Base-by-base conservation (phyloP, 306 rosid species). In the Fragaria vesca region DNA sequence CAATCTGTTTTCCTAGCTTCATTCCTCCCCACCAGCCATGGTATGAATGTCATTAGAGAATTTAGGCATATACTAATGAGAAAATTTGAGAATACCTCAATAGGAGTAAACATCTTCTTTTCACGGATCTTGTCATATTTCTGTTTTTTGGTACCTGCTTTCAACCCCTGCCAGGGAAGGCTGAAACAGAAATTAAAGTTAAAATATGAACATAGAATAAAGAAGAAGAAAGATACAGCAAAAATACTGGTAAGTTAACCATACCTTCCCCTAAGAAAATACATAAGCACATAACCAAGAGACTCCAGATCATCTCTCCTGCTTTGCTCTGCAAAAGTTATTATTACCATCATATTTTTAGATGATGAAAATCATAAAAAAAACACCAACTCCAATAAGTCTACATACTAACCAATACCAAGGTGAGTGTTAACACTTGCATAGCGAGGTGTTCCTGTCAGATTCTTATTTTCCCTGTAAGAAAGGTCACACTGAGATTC, bases 81-180 rank as follows among this genome's bases (percentile, higher is more conserved):
- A 76, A 74, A 66, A 82, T 77, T 74, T 57, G 62, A 76, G 18
- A 76, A 70, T 88, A 94, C 98, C 98, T 95, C 97, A 66, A 91
- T 81, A 17, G 97, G 90, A 73, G 97, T 95, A 71, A 89, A 90
- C 98, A 87, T 89, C 90, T 95, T 95, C 89, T 95, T 95, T 84
- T 95, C 98, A 87, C 98, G 91, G 61, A 95, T 95, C 86, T 91
- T 95, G 83, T 95, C 98, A 67, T 95, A 95, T 69, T 95, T 95
- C 88, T 95, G 98, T 81, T 92, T 95, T 78, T 95, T 92, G 16
- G 92, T 92, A 40, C 97, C 97, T 70, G 97, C 97, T 86, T 78
- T 95, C 89, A 95, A 78, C 66, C 98, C 98, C 84, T 95, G 98
- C 98, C 98, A 93, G 38, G 98, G 98, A 72, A 95, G 98, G 88